These are phyloP conservation scores for Gaeumannomyces tritici DNA, from an alignment of 2,329 filamentous ascomycete species.

Conservation along the genomic window DNA sequence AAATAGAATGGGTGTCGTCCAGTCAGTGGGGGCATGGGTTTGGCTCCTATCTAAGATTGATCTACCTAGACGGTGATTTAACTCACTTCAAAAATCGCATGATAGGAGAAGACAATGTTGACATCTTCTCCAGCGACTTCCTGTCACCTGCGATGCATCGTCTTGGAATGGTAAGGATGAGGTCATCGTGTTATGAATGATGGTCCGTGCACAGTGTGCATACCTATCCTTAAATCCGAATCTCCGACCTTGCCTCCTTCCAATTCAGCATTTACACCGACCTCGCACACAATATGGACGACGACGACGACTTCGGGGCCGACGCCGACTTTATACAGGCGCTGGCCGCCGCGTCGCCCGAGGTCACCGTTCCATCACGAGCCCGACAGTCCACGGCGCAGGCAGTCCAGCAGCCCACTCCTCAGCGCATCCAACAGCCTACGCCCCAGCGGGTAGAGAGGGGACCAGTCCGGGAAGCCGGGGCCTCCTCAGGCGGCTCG, in stretches of 20 bases:
- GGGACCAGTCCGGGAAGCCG: slow-evolving; percentile 24
- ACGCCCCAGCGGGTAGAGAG: slow-evolving; percentile 48
- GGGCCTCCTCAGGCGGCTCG: slow-evolving; percentile 15
- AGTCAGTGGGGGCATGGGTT: background rate
- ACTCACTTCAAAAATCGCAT: too few species aligned
- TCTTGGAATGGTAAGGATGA: background rate
- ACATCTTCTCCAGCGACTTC: too few species aligned
- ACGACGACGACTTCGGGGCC: slow-evolving; percentile 42
- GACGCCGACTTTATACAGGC: slow-evolving; percentile 47
- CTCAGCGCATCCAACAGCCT: slow-evolving; percentile 36
- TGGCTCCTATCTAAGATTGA: too few species aligned
- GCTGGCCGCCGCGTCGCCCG: slow-evolving; percentile 32
- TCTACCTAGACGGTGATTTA: too few species aligned
- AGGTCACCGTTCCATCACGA: background rate
- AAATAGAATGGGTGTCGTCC: background rate
- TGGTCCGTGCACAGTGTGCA: background rate
- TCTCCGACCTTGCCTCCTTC: background rate
- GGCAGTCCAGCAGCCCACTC: slow-evolving; percentile 26
- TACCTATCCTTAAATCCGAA: background rate
- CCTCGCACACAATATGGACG: slow-evolving; percentile 8
- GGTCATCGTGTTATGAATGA: background rate
- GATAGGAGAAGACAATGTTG: too few species aligned
- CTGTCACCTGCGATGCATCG: too few species aligned
- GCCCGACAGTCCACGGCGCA: background rate
- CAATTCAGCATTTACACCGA: too few species aligned